A percentile compares a stretch with the other conserved stretches of the same genome.
phyloP scores from a whole-genome alignment of 164 flowering plant species.

The Santalum album region DNA sequence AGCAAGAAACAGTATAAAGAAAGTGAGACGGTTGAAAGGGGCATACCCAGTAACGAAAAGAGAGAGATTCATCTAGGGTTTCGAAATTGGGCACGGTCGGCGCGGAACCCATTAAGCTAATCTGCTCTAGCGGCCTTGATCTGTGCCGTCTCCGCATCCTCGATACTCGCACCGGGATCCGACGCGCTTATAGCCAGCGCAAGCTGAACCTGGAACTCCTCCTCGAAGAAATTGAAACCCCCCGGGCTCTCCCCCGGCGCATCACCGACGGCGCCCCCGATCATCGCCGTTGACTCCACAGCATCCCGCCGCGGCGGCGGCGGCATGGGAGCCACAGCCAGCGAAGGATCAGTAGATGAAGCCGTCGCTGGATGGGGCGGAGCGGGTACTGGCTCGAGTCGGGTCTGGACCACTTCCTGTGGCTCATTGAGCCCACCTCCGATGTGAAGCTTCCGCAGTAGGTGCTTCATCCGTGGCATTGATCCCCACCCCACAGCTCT shows the following conservation, averaged over 20 bases:
- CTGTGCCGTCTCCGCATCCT: constrained; percentile 75
- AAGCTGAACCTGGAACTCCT: constrained; percentile 92
- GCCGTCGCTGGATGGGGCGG: constrained; percentile 9
- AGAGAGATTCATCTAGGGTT: constrained; percentile 46
- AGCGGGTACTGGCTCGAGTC: constrained; percentile 14
- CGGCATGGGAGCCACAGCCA: too few species aligned
- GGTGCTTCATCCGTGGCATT: constrained; percentile 80
- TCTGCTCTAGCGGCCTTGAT: constrained; percentile 85
- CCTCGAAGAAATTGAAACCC: constrained; percentile 67
- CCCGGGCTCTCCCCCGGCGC: constrained; percentile 8
- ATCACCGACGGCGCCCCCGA: constrained; percentile 17
- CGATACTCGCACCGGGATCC: constrained; percentile 39
- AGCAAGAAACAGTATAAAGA: too few species aligned
- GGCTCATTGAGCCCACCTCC: constrained; percentile 39
- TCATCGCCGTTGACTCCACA: constrained; percentile 21
- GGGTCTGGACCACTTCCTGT: constrained; percentile 24
- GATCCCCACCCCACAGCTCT: too few species aligned
- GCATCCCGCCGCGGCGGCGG: too few species aligned
- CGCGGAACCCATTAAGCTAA: constrained; percentile 56
- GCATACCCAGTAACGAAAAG: constrained; percentile 83
- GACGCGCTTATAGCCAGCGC: constrained; percentile 97
- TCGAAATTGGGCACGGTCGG: constrained; percentile 30
- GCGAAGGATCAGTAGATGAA: constrained; percentile 17
- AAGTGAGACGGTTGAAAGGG: too few species aligned
- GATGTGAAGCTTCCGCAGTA: constrained; percentile 78